Percentiles rank a stretch among this genome's conserved stretches.
phyloP scores from a whole-genome alignment of 1,284 basidiomycete species.

The Thelephora terrestris region DNA sequence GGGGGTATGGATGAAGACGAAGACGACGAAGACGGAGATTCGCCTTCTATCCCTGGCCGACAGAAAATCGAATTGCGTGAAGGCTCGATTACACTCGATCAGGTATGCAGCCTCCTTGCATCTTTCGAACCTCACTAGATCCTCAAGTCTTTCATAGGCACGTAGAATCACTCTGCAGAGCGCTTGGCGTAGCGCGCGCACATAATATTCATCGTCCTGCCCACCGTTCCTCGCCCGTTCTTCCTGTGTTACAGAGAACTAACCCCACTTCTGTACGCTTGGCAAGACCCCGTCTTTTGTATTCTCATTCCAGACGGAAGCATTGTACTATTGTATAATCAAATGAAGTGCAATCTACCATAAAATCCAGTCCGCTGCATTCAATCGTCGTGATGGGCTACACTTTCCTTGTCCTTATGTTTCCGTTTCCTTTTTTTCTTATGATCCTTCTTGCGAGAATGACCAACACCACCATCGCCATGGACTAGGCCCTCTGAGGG shows the following conservation, averaged over 20 bases:
- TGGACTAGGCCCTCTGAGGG: too few species aligned
- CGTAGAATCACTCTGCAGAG: slow-evolving; percentile 66
- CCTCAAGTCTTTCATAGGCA: slow-evolving; percentile 30
- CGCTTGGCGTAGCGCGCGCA: slow-evolving; percentile 53
- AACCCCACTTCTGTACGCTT: slow-evolving; percentile 6
- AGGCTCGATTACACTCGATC: slow-evolving; percentile 79
- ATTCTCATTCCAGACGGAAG: slow-evolving; percentile 2
- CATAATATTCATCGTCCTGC: slow-evolving; percentile 21
- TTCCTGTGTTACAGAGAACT: not conserved
- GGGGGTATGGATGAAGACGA: slow-evolving; percentile 39
- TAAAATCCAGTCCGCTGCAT: not conserved
- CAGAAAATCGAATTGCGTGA: slow-evolving; percentile 69
- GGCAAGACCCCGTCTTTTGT: not conserved
- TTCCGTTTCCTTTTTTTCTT: too few species aligned
- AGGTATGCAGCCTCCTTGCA: slow-evolving; percentile 39
- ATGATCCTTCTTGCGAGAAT: too few species aligned
- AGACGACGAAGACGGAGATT: slow-evolving; percentile 56
- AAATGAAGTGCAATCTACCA: not conserved
- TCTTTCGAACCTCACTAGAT: slow-evolving; percentile 5
- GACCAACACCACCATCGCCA: too few species aligned
- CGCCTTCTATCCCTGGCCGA: slow-evolving; percentile 29
- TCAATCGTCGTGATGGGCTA: not conserved
- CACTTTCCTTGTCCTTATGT: not conserved
- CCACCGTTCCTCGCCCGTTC: not conserved
- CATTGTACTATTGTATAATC: not conserved